Conservation (phyloP, 2,329 filamentous ascomycete genomes). For the Penicillium italicum region DNA sequence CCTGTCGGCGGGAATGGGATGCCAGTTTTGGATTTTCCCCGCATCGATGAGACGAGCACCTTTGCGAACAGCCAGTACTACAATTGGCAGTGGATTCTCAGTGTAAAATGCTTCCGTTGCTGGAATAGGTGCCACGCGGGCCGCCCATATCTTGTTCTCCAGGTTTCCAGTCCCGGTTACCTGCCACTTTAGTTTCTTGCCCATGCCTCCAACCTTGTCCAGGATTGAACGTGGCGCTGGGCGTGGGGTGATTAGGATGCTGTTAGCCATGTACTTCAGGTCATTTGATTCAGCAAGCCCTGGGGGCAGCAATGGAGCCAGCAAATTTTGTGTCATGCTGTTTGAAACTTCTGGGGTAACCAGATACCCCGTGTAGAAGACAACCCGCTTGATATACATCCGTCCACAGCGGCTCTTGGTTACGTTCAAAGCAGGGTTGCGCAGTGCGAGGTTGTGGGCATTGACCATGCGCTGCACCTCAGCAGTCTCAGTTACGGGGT, state of each 20-base stretch:
- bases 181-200: slow-evolving; percentile 77
- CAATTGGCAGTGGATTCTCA: slow-evolving; percentile 71
- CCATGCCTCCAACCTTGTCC: slow-evolving; percentile 81
- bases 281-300: slow-evolving; percentile 62
- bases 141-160: slow-evolving; percentile 85
- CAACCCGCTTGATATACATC: slow-evolving; percentile 76
- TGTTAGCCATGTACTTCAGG: slow-evolving; percentile 79
- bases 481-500: slow-evolving; percentile 74
- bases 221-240: slow-evolving; percentile 69
- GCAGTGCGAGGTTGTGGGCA: slow-evolving; percentile 62
- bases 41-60: slow-evolving; percentile 76
- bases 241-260: slow-evolving; percentile 81
- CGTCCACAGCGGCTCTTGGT: slow-evolving; percentile 45
- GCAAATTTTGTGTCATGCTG: slow-evolving; percentile 61
- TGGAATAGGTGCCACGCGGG: slow-evolving; percentile 69
- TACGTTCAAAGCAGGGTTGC: slow-evolving; percentile 31
- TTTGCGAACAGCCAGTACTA: slow-evolving; percentile 77
- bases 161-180: slow-evolving; percentile 71
- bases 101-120: slow-evolving; percentile 67
- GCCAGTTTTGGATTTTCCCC: slow-evolving; percentile 77
- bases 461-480: slow-evolving; percentile 89
- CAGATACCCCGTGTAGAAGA: slow-evolving; percentile 91
- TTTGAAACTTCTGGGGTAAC: slow-evolving; percentile 69
- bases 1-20: slow-evolving; percentile 66
- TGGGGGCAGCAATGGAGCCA: slow-evolving; percentile 57